Evolutionary conservation across 306 rosid genomes (phyloP).

Genomic region (Prunus persica): Prunus_persica_NCBIv2 NC_034009.1:31886501-31887000

Average conservation of each 20-base stretch:
- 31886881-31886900: neutral
- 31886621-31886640: conserved; percentile 2
- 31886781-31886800: conserved; percentile 44
- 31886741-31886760: conserved; percentile 34
- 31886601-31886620: conserved; percentile 31
- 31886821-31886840: conserved; percentile 30
- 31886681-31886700: conserved; percentile 47
- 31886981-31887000: too few species aligned
- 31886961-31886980: neutral
- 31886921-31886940: neutral
- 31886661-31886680: conserved; percentile 20
- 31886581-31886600: conserved; percentile 12
- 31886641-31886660: conserved; percentile 11
- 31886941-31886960: conserved; percentile 3
- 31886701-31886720: conserved; percentile 46
- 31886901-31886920: too few species aligned
- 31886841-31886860: neutral
- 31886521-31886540: neutral
- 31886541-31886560: conserved; percentile 2
- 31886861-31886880: neutral
- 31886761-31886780: conserved; percentile 24
- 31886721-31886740: conserved; percentile 16
- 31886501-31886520: neutral
- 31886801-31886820: conserved; percentile 12
- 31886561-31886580: neutral